A percentile compares a stretch with the other conserved stretches of the same genome.
Conservation (phyloP, 345 rosid genomes). For the Euclidium syriacum region DNA sequence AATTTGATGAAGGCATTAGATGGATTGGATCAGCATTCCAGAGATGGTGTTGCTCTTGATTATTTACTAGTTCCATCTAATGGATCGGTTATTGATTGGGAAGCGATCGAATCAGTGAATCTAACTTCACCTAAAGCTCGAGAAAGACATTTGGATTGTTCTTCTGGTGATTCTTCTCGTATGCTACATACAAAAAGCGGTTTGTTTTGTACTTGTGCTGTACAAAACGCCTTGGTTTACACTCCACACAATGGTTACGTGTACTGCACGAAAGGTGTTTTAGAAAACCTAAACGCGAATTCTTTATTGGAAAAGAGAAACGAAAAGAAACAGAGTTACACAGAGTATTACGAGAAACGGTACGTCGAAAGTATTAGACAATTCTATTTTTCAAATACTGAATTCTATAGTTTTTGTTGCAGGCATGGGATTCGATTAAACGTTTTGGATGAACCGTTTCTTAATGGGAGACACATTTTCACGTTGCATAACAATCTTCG, state of each 20-base stretch:
- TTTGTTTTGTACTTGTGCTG: constrained; percentile 40
- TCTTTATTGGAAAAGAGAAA: constrained; percentile 42
- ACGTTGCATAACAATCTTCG: constrained; percentile 46
- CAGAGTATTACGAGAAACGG: constrained; percentile 49
- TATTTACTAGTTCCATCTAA: constrained; percentile 63
- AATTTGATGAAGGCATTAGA: constrained; percentile 36
- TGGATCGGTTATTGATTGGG: constrained; percentile 49
- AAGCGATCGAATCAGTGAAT: constrained; percentile 35
- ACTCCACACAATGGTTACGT: constrained; percentile 68
- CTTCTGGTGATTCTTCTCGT: constrained; percentile 27
- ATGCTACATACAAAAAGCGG: constrained; percentile 47
- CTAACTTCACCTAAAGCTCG: constrained; percentile 21
- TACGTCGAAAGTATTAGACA: constrained; percentile 13
- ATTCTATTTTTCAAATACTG: neutral
- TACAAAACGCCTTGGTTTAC: constrained; percentile 56
- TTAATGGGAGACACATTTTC: constrained; percentile 57
- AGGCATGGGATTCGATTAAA: constrained; percentile 52
- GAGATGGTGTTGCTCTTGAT: constrained; percentile 38
- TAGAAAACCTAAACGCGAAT: constrained; percentile 42
- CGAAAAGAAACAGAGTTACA: constrained; percentile 42
- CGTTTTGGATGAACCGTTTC: constrained; percentile 36
- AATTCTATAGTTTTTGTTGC: constrained; percentile 13
- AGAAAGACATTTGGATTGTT: constrained; percentile 30
- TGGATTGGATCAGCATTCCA: constrained; percentile 23
- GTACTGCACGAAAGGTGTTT: constrained; percentile 51